Conservation (phyloP, 176 grass and related monocot species). For the Musa schizocarpa region DNA sequence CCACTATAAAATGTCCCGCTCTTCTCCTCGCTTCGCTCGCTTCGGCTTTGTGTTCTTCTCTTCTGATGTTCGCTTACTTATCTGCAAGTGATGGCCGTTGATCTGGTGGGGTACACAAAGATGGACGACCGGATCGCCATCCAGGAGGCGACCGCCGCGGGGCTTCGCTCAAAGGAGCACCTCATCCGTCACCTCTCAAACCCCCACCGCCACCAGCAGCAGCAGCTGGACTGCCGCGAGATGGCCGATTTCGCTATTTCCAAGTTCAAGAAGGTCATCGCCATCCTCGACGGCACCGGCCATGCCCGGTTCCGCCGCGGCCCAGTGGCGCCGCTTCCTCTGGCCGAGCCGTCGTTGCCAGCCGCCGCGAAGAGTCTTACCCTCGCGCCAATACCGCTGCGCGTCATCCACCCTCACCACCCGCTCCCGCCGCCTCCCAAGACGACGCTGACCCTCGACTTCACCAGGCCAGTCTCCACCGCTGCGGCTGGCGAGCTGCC, state of each 20-base stretch:
- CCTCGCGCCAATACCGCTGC: conserved; percentile 10
- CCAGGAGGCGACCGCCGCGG: conserved; percentile 62
- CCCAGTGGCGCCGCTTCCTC: conserved; percentile 7
- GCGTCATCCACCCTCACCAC: conserved; percentile 2
- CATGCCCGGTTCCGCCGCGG: conserved; percentile 79
- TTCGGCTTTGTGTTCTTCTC: not conserved
- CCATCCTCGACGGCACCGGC: conserved; percentile 73
- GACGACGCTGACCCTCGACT: conserved; percentile 37
- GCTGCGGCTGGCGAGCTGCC: not conserved
- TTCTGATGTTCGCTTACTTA: not conserved
- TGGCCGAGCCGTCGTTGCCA: not conserved
- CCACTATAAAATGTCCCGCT: not conserved
- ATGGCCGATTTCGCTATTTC: conserved; percentile 67
- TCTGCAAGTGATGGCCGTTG: conserved; percentile 23
- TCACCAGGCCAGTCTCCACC: conserved; percentile 15
- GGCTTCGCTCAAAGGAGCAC: conserved; percentile 59
- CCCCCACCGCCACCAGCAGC: not conserved
- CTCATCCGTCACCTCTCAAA: conserved; percentile 58
- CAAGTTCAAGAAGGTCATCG: conserved; percentile 89
- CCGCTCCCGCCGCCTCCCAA: not conserved
- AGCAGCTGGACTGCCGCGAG: conserved; percentile 46
- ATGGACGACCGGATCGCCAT: conserved; percentile 61
- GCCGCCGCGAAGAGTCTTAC: not conserved
- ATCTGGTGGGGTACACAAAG: conserved; percentile 42
- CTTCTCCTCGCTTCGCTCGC: not conserved